Evolutionary conservation across 139 green algal species (phyloP), one percentile per base, ranked within the genome.

Genomic region (Coelastrella sp.): DNA sequence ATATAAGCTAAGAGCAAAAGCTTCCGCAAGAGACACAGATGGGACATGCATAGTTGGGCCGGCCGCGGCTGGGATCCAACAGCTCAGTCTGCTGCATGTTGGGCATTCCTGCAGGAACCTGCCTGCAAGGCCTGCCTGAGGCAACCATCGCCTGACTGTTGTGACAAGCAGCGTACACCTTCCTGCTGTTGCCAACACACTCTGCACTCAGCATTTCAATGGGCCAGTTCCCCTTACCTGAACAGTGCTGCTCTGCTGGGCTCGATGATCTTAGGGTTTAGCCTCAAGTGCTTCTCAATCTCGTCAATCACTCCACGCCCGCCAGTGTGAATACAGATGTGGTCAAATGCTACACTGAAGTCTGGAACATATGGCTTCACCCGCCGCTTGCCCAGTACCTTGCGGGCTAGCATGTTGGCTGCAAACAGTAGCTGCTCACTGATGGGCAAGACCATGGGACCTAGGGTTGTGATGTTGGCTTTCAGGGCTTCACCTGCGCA

Each of bases 271-370:
- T 80, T 66, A 16, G 65, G 57, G 11, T 85, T 86, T 8, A 96
- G 92, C 54, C 89, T 79, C 87, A 99, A 94, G 95, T 99, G 98
- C 93, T 98, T 97, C 93, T 99, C 97, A 88, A 99, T 98, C 91
- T 98, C 98, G 77, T 99, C 97, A 64, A 99, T 97, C 19, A 99
- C 97, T 13, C 94, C 97, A 8, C 97, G 93, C 7, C 97, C 98
- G n/a, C 95, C 93, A 3, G 98, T 99, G 95, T 99, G 98, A 83
- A 99, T 99, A 95, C 98, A 99, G 88, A 99, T 98, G 92, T 99
- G 97, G 77, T 97, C 96, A 89, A 99, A 99, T 4, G 98, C 98
- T 11, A 97, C 94, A 90, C 97, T 98, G 95, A 99, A 99, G 95
- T 99, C 96, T 0, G 98, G 98, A 86, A 99, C 98, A 95, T 99